Conservation (phyloP, 2,329 filamentous ascomycete genomes). For the Hypocreales sp. region DNA sequence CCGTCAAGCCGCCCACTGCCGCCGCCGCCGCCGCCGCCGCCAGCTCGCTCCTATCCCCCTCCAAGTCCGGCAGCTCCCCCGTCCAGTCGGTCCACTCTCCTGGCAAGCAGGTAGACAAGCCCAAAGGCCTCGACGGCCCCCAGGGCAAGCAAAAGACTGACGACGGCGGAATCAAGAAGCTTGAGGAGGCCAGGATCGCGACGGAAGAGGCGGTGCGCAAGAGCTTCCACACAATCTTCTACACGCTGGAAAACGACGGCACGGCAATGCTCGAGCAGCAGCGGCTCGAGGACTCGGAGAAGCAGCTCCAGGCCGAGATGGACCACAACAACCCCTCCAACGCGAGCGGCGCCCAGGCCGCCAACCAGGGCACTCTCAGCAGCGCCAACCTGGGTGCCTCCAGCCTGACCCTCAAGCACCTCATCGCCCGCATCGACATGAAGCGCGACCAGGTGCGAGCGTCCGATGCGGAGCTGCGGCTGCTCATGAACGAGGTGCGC, state of each 20-base stretch:
- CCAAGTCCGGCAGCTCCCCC: constrained; percentile 53
- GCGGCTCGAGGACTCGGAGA: constrained; percentile 88
- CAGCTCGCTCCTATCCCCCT: constrained; percentile 48
- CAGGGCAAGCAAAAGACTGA: constrained; percentile 50
- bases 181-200: constrained; percentile 82
- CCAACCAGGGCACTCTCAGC: constrained; percentile 77
- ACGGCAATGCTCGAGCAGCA: constrained; percentile 97
- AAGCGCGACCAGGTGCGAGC: constrained; percentile 82
- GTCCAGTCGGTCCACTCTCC: constrained; percentile 47
- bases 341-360: constrained; percentile 32
- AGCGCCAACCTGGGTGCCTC: constrained; percentile 91
- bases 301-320: constrained; percentile 92
- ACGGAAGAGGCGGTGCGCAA: constrained; percentile 80
- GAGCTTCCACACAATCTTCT: constrained; percentile 87
- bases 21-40: constrained; percentile 38
- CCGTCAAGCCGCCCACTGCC: constrained; percentile 33
- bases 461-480: constrained; percentile 82
- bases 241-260: constrained; percentile 87
- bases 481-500: constrained; percentile 89
- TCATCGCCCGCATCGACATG: constrained; percentile 88
- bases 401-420: constrained; percentile 88
- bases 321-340: constrained; percentile 45
- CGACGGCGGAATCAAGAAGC: constrained; percentile 81
- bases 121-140: constrained; percentile 30
- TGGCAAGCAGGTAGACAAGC: constrained; percentile 39